These are phyloP conservation scores for Spongispora temasekensis DNA, from an alignment of 1,284 basidiomycete species.

Conservation along the genomic window DNA sequence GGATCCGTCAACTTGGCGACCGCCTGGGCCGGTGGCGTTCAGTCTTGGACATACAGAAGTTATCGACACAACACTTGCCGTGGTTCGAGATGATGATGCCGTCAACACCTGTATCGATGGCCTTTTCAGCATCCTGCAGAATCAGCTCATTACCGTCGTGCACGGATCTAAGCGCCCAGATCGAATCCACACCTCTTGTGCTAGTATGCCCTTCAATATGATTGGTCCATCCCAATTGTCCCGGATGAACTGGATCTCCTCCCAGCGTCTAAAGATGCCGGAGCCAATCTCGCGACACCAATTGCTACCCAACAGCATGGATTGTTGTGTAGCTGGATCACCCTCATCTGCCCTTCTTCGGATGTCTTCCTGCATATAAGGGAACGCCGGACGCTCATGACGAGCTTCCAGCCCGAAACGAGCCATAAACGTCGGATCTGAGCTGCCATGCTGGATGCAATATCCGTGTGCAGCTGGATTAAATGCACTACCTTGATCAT, in stretches of 20 bases:
- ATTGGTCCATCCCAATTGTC: conserved; percentile 71
- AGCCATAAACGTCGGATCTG: conserved; percentile 75
- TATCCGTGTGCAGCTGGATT: conserved; percentile 64
- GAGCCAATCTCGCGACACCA: conserved; percentile 62
- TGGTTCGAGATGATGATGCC: conserved; percentile 85
- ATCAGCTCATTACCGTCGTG: not conserved
- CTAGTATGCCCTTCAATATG: conserved; percentile 70
- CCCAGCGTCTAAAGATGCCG: conserved; percentile 62
- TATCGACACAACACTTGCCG: conserved; percentile 42
- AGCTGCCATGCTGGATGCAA: conserved; percentile 57
- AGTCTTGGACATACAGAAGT: not conserved
- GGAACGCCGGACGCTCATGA: conserved; percentile 50
- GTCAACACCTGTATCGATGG: conserved; percentile 65
- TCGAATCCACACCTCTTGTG: conserved; percentile 39
- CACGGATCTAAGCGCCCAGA: not conserved
- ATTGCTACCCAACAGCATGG: conserved; percentile 47
- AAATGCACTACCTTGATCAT: conserved; percentile 61
- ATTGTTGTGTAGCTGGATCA: conserved; percentile 47
- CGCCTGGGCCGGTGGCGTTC: conserved; percentile 48
- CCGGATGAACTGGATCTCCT: conserved; percentile 61
- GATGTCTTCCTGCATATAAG: conserved; percentile 51
- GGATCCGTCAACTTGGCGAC: conserved; percentile 80
- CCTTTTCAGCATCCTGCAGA: conserved; percentile 65
- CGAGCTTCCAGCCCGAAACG: conserved; percentile 45
- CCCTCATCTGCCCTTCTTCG: conserved; percentile 43